A percentile compares a stretch with the other conserved stretches of the same genome.
phyloP scores from a whole-genome alignment of 768 basidiomycete genomes.

The Cystoderma amianthinum region DNA sequence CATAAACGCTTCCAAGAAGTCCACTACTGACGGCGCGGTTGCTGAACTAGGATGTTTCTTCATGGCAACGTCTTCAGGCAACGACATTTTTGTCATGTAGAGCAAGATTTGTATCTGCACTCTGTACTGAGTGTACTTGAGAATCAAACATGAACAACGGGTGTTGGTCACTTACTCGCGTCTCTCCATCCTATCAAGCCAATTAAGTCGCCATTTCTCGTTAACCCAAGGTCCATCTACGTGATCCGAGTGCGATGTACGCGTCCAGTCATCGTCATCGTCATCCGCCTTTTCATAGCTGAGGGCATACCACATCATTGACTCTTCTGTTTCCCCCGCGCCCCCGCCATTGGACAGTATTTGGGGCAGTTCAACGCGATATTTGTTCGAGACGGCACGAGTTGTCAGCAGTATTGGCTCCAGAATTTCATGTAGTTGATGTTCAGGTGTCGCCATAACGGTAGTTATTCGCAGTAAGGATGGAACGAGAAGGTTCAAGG shows the following conservation, averaged over 20 bases:
- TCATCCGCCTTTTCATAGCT: constrained; percentile 48
- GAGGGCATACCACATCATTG: constrained; percentile 72
- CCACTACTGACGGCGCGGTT: constrained; percentile 26
- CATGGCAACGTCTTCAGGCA: constrained; percentile 37
- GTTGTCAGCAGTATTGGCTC: constrained; percentile 60
- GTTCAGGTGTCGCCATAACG: constrained; percentile 23
- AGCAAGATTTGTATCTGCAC: constrained; percentile 72
- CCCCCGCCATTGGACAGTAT: constrained; percentile 55
- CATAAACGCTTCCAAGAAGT: constrained; percentile 67
- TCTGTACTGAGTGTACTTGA: constrained; percentile 24
- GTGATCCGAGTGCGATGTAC: constrained; percentile 10
- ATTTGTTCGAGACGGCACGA: constrained; percentile 49
- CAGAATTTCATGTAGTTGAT: constrained; percentile 52
- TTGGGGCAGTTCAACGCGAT: constrained; percentile 53
- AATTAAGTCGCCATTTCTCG: constrained; percentile 44
- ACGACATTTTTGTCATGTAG: constrained; percentile 56
- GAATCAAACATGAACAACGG: not conserved
- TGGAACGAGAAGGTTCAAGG: constrained; percentile 48
- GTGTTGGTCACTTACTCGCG: constrained; percentile 43
- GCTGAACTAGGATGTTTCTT: constrained; percentile 10
- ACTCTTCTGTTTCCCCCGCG: constrained; percentile 59
- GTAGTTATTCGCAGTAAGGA: constrained; percentile 45
- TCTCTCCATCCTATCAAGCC: constrained; percentile 62
- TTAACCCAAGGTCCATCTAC: constrained; percentile 37
- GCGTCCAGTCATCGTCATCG: constrained; percentile 20